These are phyloP conservation scores for Entophlyctis luteolus DNA, from an alignment of 192 early-diverging fungal species.

Conservation along the genomic window DNA sequence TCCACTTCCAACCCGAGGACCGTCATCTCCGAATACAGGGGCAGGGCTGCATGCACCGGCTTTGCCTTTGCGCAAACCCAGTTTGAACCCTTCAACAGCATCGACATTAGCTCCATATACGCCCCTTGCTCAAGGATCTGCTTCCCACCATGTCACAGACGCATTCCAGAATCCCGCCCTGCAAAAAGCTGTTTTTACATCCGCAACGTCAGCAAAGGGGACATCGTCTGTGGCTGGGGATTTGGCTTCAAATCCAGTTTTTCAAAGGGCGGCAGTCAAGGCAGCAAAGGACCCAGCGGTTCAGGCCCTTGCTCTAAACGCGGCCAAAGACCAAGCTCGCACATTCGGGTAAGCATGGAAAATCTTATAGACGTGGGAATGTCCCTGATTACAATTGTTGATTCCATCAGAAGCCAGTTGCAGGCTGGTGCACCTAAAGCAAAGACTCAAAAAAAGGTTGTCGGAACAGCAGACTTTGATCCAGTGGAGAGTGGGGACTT, in stretches of 20 bases:
- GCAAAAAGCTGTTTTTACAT: not conserved
- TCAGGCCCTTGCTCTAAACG: not conserved
- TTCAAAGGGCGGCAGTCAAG: conserved; percentile 7
- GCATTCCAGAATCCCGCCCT: too few relatives aligned
- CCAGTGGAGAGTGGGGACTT: conserved; percentile 9
- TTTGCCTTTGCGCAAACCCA: not conserved
- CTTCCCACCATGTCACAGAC: conserved; percentile 10
- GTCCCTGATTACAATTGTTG: too few relatives aligned
- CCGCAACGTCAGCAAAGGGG: not conserved
- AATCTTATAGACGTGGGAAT: too few relatives aligned
- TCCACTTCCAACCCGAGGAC: not conserved
- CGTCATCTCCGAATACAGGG: not conserved
- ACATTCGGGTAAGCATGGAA: too few relatives aligned
- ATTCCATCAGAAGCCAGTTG: too few relatives aligned
- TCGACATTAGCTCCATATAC: not conserved
- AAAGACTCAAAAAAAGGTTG: not conserved
- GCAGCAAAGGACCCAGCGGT: conserved; percentile 3
- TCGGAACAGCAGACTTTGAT: conserved; percentile 21
- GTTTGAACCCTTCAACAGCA: not conserved
- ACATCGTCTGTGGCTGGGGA: not conserved
- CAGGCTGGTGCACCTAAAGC: not conserved
- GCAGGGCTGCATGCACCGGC: not conserved
- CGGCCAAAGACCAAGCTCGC: not conserved
- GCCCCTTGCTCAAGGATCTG: not conserved
- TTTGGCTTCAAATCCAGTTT: conserved; percentile 2